A percentile compares a stretch with the other conserved stretches of the same genome.
Conservation (phyloP, 1,284 basidiomycete genomes). For the Austroboletus niveus region DNA sequence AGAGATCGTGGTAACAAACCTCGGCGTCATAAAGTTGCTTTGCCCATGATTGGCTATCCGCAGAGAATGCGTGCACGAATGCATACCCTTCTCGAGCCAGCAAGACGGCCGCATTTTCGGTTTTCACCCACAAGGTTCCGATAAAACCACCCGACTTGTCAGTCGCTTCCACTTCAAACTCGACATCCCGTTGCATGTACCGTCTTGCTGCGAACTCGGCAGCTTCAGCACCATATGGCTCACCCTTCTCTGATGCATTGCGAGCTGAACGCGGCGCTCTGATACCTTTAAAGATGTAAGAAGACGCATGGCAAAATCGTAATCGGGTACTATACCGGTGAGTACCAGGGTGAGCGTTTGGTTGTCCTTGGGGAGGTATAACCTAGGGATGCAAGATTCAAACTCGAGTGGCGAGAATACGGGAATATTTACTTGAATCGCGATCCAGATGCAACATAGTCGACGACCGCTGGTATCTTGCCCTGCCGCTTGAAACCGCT, state of each 20-base stretch:
- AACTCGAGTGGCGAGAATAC: background rate
- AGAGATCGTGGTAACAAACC: conserved; percentile 37
- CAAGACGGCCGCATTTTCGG: conserved; percentile 80
- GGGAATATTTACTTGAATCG: conserved; percentile 74
- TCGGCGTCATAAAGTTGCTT: conserved; percentile 85
- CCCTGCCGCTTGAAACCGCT: conserved; percentile 91
- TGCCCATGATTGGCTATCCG: conserved; percentile 77
- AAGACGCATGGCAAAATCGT: conserved; percentile 1
- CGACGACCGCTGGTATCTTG: conserved; percentile 81
- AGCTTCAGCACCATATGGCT: conserved; percentile 87
- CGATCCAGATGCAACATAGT: conserved; percentile 91
- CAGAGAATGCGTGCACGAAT: conserved; percentile 85
- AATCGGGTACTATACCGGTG: conserved; percentile 51
- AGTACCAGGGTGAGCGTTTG: conserved; percentile 88
- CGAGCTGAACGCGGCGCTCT: conserved; percentile 82
- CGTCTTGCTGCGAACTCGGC: conserved; percentile 76
- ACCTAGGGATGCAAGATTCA: conserved; percentile 40
- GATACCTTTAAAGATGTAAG: conserved; percentile 53
- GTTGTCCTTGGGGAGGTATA: conserved; percentile 89
- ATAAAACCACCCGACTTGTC: conserved; percentile 98
- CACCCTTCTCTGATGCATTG: conserved; percentile 81
- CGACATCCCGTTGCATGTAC: conserved; percentile 94
- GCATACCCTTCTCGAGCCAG: conserved; percentile 88
- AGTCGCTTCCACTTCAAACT: conserved; percentile 85
- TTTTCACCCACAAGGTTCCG: conserved; percentile 82